Percentiles rank a stretch among this genome's conserved stretches.
phyloP scores from a whole-genome alignment of 2,329 filamentous ascomycete genomes.

The Penicillium sp. region DNA sequence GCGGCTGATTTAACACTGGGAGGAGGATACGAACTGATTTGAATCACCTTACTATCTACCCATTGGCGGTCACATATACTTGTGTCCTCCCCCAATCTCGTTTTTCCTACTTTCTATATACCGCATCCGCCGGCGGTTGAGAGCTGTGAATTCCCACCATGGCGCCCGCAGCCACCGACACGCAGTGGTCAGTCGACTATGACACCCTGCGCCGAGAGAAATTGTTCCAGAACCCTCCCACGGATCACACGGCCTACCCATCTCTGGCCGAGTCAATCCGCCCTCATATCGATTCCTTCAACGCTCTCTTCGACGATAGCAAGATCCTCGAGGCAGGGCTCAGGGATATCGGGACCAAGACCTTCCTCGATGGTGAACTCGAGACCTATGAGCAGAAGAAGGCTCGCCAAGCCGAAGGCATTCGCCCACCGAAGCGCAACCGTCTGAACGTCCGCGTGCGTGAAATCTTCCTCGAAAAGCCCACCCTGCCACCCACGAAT shows the following conservation, averaged over 20 bases:
- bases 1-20: slow-evolving; percentile 13
- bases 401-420: slow-evolving; percentile 51
- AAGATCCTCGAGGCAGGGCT: slow-evolving; percentile 72
- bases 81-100: slow-evolving; percentile 9
- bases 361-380: slow-evolving; percentile 74
- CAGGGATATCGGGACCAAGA: slow-evolving; percentile 84
- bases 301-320: slow-evolving; percentile 73
- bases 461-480: slow-evolving; percentile 77
- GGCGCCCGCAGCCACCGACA: slow-evolving; percentile 57
- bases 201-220: slow-evolving; percentile 80
- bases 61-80: slow-evolving; percentile 10
- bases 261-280: slow-evolving; percentile 78
- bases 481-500: slow-evolving; percentile 73
- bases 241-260: slow-evolving; percentile 83
- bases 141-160: slow-evolving; percentile 40
- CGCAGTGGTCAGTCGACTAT: slow-evolving; percentile 79
- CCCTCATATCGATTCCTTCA: slow-evolving; percentile 94
- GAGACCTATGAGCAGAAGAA: slow-evolving; percentile 40
- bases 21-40: slow-evolving; percentile 11
- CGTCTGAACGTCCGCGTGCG: slow-evolving; percentile 72
- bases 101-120: slow-evolving; percentile 19
- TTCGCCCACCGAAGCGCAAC: slow-evolving; percentile 60
- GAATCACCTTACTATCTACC: not conserved
- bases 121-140: slow-evolving; percentile 3
- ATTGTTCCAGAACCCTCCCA: slow-evolving; percentile 84